Conservation (phyloP, 164 flowering plant species). For the Vitis labrusca region DNA sequence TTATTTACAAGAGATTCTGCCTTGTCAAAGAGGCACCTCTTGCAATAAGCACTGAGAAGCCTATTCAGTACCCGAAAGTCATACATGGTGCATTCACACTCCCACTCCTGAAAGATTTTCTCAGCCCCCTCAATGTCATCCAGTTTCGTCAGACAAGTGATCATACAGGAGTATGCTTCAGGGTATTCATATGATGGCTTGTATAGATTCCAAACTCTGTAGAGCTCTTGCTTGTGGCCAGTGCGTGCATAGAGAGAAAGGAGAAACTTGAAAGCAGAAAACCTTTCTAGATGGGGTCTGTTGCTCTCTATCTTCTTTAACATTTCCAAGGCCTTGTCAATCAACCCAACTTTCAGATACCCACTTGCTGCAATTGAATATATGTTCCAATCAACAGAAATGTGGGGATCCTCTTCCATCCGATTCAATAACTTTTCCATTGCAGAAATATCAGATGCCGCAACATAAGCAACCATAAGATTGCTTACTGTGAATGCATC, state of each 20-base stretch:
- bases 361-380: constrained; percentile 39
- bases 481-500: constrained; percentile 32
- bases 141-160: constrained; percentile 36
- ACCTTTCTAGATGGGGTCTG: not conserved
- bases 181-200: constrained; percentile 22
- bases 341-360: constrained; percentile 38
- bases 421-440: constrained; percentile 34
- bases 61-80: constrained; percentile 40
- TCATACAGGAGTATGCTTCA: constrained; percentile 29
- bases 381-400: constrained; percentile 29
- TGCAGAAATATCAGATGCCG: constrained; percentile 30
- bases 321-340: constrained; percentile 29
- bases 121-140: constrained; percentile 50
- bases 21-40: constrained; percentile 34
- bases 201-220: constrained; percentile 35
- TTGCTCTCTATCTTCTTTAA: constrained; percentile 15
- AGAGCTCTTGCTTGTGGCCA: constrained; percentile 38
- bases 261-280: constrained; percentile 9
- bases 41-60: constrained; percentile 39
- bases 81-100: constrained; percentile 14
- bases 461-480: constrained; percentile 35
- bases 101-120: constrained; percentile 46
- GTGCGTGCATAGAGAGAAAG: constrained; percentile 33
- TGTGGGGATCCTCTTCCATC: constrained; percentile 30
- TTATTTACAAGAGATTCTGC: constrained; percentile 36